Evolutionary conservation across 768 basidiomycete species (phyloP).

Genomic region (Serendipita sp.): DNA sequence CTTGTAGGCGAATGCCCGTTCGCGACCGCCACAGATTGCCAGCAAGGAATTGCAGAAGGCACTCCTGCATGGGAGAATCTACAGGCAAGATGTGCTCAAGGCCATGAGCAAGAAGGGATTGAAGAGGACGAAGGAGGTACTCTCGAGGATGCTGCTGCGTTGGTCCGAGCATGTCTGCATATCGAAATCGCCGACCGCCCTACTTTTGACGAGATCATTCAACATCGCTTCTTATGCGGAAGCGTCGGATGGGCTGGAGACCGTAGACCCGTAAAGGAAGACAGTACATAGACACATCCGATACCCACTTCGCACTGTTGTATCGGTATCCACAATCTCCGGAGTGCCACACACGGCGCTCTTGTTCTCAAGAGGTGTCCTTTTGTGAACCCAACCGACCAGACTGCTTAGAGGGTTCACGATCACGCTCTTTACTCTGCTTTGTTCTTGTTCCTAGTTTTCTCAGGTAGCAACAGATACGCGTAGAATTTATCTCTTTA

Average conservation of each 20-base stretch:
- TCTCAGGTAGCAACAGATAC: too few species aligned
- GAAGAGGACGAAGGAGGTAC: constrained; percentile 73
- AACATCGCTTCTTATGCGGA: constrained; percentile 69
- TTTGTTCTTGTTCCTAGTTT: too few species aligned
- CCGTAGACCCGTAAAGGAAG: background rate
- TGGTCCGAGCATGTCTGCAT: constrained; percentile 72
- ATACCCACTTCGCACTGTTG: too few species aligned
- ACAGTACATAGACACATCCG: too few species aligned
- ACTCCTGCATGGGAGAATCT: constrained; percentile 52
- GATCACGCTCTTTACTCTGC: too few species aligned
- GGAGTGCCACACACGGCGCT: too few species aligned
- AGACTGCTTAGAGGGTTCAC: too few species aligned
- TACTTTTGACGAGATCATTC: constrained; percentile 66
- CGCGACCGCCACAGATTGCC: constrained; percentile 79
- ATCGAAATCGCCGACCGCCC: constrained; percentile 68
- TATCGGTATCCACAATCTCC: too few species aligned
- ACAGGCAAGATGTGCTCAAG: constrained; percentile 67
- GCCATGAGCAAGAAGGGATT: constrained; percentile 53
- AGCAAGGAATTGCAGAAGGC: constrained; percentile 45
- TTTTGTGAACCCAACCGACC: too few species aligned
- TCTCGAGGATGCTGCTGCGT: constrained; percentile 67
- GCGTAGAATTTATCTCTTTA: too few species aligned
- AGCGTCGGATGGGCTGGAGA: constrained; percentile 49
- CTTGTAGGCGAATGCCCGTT: constrained; percentile 87
- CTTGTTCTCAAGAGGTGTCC: too few species aligned